Conservation (phyloP, 805 yeast genomes). For the Pichia nakasei region DNA sequence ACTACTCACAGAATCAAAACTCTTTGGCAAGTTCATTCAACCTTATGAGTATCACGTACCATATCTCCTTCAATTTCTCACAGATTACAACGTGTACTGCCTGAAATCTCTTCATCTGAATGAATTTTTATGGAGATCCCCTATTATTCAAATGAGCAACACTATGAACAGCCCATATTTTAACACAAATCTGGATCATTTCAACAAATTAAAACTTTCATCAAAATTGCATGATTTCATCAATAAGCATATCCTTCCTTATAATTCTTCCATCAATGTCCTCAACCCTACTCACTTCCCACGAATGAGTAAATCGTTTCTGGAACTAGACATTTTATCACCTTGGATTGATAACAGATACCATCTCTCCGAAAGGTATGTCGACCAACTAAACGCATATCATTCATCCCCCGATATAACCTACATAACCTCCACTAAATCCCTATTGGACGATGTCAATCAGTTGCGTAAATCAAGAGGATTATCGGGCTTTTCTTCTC, state of each 20-base stretch:
- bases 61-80: constrained; percentile 61
- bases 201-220: constrained; percentile 22
- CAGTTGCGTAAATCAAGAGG: constrained; percentile 39
- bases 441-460: constrained; percentile 50
- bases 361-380: constrained; percentile 33
- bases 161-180: constrained; percentile 14
- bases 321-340: constrained; percentile 67
- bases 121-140: constrained; percentile 46
- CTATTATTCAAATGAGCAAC: constrained; percentile 26
- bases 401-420: constrained; percentile 8
- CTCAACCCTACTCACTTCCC: constrained; percentile 27
- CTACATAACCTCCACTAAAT: constrained; percentile 40
- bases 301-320: constrained; percentile 50
- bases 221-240: constrained; percentile 28
- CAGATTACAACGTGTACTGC: constrained; percentile 79
- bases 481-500: constrained; percentile 22
- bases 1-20: constrained; percentile 37
- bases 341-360: constrained; percentile 51
- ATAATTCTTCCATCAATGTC: constrained; percentile 18
- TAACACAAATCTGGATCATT: constrained; percentile 16
- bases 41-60: constrained; percentile 81
- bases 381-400: constrained; percentile 30
- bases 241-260: constrained; percentile 12
- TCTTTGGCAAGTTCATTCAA: constrained; percentile 32
- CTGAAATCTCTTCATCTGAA: constrained; percentile 63